These are phyloP conservation scores for Pulveroboletus sp. DNA, from an alignment of 768 basidiomycete species.

Conservation along the genomic window DNA sequence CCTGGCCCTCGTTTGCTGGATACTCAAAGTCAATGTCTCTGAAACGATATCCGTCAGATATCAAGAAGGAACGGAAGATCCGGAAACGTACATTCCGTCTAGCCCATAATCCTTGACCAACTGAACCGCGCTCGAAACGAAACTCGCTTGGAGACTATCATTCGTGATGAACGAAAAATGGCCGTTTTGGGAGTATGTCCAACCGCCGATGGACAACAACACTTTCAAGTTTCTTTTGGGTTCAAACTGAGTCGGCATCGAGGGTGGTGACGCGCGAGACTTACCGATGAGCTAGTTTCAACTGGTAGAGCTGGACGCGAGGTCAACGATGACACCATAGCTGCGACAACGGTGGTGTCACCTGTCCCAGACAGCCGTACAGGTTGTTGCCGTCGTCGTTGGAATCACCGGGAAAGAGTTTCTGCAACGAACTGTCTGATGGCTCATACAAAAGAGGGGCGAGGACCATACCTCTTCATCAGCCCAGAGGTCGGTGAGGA, in stretches of 20 bases:
- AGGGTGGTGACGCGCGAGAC: not conserved
- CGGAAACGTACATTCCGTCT: conserved; percentile 60
- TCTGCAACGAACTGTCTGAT: conserved; percentile 37
- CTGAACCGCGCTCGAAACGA: conserved; percentile 58
- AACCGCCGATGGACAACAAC: conserved; percentile 54
- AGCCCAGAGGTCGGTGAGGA: conserved; percentile 68
- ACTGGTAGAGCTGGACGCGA: conserved; percentile 37
- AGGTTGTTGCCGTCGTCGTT: conserved; percentile 70
- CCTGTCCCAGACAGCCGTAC: conserved; percentile 79
- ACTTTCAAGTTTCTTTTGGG: conserved; percentile 43
- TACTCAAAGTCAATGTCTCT: conserved; percentile 82
- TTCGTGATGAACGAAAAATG: conserved; percentile 65
- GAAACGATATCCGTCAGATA: not conserved
- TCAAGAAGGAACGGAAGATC: not conserved
- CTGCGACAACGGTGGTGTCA: conserved; percentile 26
- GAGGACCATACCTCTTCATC: conserved; percentile 52
- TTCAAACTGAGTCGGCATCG: not conserved
- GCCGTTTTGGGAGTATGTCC: conserved; percentile 67
- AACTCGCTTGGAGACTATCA: conserved; percentile 46
- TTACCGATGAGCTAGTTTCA: conserved; percentile 55
- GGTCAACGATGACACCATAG: not conserved
- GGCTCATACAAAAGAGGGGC: not conserved
- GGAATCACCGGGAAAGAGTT: conserved; percentile 67
- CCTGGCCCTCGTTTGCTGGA: conserved; percentile 53
- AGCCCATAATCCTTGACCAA: conserved; percentile 74